Percentiles rank a stretch among this genome's conserved stretches.
Evolutionary conservation across 1,284 basidiomycete species (phyloP).

Genomic region (Heliocybe sulcata): DNA sequence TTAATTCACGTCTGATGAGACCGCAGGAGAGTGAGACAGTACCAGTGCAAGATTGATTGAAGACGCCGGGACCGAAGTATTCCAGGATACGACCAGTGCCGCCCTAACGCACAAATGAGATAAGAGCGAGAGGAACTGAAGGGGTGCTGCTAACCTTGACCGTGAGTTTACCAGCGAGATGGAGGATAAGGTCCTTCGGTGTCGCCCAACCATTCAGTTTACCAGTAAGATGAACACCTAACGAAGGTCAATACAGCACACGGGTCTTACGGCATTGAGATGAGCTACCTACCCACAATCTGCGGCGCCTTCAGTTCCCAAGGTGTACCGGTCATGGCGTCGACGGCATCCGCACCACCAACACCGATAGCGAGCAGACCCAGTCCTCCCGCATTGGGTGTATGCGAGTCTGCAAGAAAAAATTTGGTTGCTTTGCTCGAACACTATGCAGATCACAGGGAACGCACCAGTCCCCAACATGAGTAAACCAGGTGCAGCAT

Average conservation of each 20-base stretch:
- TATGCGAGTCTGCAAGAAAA: slow-evolving; percentile 80
- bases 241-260: slow-evolving; percentile 3
- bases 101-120: slow-evolving; percentile 42
- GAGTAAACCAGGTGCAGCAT: slow-evolving; percentile 84
- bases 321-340: slow-evolving; percentile 96
- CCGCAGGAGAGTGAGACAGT: slow-evolving; percentile 1
- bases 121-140: not conserved
- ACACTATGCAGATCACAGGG: slow-evolving; percentile 32
- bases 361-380: slow-evolving; percentile 99
- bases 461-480: slow-evolving; percentile 74
- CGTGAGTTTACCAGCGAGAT: slow-evolving; percentile 91
- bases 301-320: slow-evolving; percentile 98
- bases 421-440: not conserved
- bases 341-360: slow-evolving; percentile 97
- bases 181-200: slow-evolving; percentile 94
- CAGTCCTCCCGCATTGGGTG: slow-evolving; percentile 96
- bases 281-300: slow-evolving; percentile 57
- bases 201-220: slow-evolving; percentile 90
- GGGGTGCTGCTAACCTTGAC: slow-evolving; percentile 60
- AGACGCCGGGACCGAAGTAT: slow-evolving; percentile 96
- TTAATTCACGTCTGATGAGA: too few species aligned
- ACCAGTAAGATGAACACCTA: slow-evolving; percentile 79
- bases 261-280: not conserved
- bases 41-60: slow-evolving; percentile 90
- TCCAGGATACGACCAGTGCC: slow-evolving; percentile 96